Evolutionary conservation across 2,329 filamentous ascomycete species (phyloP), one percentile per base, ranked within the genome.

Genomic region (Lasiodiplodia hormozganensis): DNA sequence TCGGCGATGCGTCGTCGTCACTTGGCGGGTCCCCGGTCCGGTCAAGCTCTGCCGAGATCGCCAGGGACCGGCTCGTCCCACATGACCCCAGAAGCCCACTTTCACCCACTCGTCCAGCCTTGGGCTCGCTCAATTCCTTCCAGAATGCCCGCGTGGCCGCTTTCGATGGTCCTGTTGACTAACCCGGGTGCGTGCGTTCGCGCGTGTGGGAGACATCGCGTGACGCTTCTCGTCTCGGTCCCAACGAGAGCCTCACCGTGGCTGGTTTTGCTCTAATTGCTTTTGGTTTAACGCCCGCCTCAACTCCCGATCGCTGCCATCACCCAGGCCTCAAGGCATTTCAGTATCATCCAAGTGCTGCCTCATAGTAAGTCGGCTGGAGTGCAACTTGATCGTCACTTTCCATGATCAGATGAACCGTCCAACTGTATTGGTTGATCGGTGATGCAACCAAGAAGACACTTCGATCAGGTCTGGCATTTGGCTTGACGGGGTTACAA

Each of bases 21-120:
- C 31, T 38, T 38, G 53, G 21, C 21, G 21, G 49, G n/a, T 11
- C 53, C 54, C 54, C 34, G n/a, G 54, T 36, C 54, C 31, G 54
- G 31, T 53, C 23, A 51, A 65, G 62, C 62, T 16, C 52, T 65
- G 34, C 34, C 62, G 62, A 65, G 62, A 65, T 65, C 62, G 49
- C 51, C 62, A 65, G 62, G 62, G 36, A 54, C 62, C 21, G n/a
- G 34, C 34, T 10, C 31, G 18, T 54, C 62, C 62, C 49, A 65
- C 49, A 38, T 52, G 62, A 54, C 49, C 31, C 18, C 43, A 47
- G 40, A n/a, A 16, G 43, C 28, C 58, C 60, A 62, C 58, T 16
- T 7, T n/a, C 23, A 14, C 21, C 56, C 16, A 38, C 56, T n/a
- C n/a, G 5, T 25, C 18, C 56, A 31, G 25, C 31, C n/a, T 47